Evolutionary conservation across 352 stramenopile species (phyloP).

Genomic region (Aphanomyces astaci): DNA sequence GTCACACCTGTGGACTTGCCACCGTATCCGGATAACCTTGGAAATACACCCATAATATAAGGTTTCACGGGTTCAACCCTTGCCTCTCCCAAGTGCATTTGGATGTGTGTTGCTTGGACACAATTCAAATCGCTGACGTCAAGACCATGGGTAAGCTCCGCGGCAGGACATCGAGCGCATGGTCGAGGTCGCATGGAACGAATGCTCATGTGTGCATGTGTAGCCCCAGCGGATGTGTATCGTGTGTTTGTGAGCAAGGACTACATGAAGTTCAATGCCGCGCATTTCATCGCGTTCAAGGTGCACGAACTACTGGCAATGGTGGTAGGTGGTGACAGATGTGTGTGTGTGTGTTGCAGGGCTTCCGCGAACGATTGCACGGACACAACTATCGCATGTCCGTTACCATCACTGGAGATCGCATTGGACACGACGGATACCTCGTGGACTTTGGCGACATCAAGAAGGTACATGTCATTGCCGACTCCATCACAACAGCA

Average conservation of each 20-base stretch:
- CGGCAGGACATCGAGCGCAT: too few species aligned
- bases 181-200: too few species aligned
- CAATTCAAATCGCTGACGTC: background rate
- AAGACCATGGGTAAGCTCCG: background rate
- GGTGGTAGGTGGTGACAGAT: slow-evolving; percentile 1
- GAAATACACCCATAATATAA: background rate
- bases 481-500: too few species aligned
- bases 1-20: too few species aligned
- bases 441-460: slow-evolving; percentile 97
- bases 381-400: slow-evolving; percentile 97
- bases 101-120: background rate
- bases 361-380: slow-evolving; percentile 95
- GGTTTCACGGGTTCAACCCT: background rate
- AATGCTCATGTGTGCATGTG: too few species aligned
- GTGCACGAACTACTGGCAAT: slow-evolving; percentile 21
- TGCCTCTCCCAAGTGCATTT: background rate
- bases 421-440: slow-evolving; percentile 90
- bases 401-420: slow-evolving; percentile 75
- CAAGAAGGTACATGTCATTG: slow-evolving; percentile 52
- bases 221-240: slow-evolving; percentile 46
- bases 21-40: background rate
- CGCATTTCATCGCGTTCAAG: slow-evolving; percentile 87
- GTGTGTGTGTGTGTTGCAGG: slow-evolving; percentile 32
- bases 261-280: slow-evolving; percentile 89
- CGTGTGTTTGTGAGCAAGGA: slow-evolving; percentile 85